Evolutionary conservation across 805 yeast species (phyloP), one percentile per base, ranked within the genome.

Genomic region (Blastobotrys attinorum): DNA sequence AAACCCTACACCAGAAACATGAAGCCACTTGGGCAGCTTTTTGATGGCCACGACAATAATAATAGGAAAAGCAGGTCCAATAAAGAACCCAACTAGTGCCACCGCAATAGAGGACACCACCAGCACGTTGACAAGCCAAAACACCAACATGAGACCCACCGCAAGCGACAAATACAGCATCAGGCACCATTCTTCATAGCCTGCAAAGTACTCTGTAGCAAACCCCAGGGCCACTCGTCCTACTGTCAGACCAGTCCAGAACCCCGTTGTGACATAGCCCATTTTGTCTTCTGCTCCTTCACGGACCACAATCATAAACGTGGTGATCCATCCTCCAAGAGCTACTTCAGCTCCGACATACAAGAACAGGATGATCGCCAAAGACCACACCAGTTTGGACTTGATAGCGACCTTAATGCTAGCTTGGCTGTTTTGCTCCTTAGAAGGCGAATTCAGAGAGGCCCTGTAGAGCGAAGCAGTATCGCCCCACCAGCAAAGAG

Each of bases 11-110:
- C 87, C 89, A 15, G 76, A 63, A 7, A 83, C 74, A 42, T 82
- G 83, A 42, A 73, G 63, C 33, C 69, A 70, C 22, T 64, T 61
- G 0, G 95, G 95, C 35, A 86, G 59, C 2, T 77, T 64, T 43
- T 77, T 76, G 39, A 83, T 61, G 1, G 86, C 71, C 7, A 81
- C 73, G 10, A 82, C 75, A 40, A 83, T 77, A 0, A 83, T 76
- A 4, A 89, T 78, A 1, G 94, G 88, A 60, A 79, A 83, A 27
- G 77, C 64, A 1, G 89, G 89, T 0, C 89, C 90, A 31, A 79
- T 71, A 50, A 72, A 73, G 2, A 77, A 57, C 2, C 89, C 90
- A 22, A 75, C 66, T 1, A 72, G 42, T 3, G 79, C 63, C n/a
- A 63, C 68, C 40, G 66, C 63, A 1, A 73, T 62, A 3, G 77